A percentile compares a stretch with the other conserved stretches of the same genome.
Conservation (phyloP, 2,329 filamentous ascomycete species). For the Chaetomium sp. region DNA sequence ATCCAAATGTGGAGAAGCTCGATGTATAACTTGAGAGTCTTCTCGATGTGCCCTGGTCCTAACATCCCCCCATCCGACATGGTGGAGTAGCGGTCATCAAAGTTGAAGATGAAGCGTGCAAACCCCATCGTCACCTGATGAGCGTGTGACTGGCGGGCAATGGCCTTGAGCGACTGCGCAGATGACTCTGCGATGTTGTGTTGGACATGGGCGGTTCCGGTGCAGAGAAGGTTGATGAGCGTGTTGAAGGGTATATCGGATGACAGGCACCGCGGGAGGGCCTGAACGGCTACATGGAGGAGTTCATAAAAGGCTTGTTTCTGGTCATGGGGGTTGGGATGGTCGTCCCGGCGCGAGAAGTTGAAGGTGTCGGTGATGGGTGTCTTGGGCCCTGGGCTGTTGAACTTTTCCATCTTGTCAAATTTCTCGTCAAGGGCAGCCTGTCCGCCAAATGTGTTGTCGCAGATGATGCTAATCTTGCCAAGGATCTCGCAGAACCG, state of each 20-base stretch:
- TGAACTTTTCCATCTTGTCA: conserved; percentile 97
- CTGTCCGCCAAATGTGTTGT: conserved; percentile 95
- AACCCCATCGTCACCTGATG: conserved; percentile 97
- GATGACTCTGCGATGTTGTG: conserved; percentile 90
- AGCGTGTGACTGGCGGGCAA: conserved; percentile 88
- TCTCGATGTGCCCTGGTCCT: conserved; percentile 91
- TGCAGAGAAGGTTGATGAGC: conserved; percentile 91
- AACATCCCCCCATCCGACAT: conserved; percentile 98
- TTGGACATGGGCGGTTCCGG: conserved; percentile 93
- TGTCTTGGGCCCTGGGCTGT: conserved; percentile 83
- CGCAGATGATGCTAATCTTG: conserved; percentile 94
- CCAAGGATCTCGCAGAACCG: conserved; percentile 94
- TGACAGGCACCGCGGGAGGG: conserved; percentile 89
- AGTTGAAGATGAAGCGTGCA: conserved; percentile 96
- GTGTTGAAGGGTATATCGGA: conserved; percentile 90
- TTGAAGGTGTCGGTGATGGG: conserved; percentile 94
- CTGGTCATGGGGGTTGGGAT: conserved; percentile 71
- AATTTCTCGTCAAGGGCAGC: conserved; percentile 96
- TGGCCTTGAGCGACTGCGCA: conserved; percentile 89
- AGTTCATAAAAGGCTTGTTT: conserved; percentile 96
- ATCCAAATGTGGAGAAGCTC: conserved; percentile 97
- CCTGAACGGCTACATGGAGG: conserved; percentile 92
- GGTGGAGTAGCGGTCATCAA: conserved; percentile 94
- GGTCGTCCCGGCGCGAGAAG: conserved; percentile 82
- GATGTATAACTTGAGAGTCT: conserved; percentile 87